Base-by-base conservation (phyloP, 2,329 filamentous ascomycete genomes). In the Aspergillus fructus region DNA sequence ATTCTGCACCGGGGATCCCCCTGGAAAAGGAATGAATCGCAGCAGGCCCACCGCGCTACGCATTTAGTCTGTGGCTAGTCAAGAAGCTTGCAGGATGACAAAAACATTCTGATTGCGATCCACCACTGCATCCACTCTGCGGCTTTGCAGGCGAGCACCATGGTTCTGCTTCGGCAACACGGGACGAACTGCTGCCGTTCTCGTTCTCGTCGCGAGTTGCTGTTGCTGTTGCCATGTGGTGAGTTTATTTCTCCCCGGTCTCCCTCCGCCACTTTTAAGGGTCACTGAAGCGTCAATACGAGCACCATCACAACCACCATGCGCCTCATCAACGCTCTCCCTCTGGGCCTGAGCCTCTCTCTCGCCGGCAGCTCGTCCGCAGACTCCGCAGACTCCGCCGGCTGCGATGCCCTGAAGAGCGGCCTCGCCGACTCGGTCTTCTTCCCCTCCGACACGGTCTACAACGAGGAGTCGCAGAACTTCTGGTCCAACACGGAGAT, bases 401-500 rank as follows among this genome's bases (percentile, higher is more conserved):
- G 66, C 24, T 70, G 68, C 48, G 48, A 48, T 9, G 58, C 60
- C 2, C 58, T 70, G 37, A 47, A 57, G 3, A 49, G 54, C 9
- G 33, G 53, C 13, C 55, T 69, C 27, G 49, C 57, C 2, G 53
- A 61, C 52, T 61, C 62, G 12, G 58, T 70, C 27, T 73, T 70
- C 58, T 56, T 49, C 47, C 63, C 54, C 6, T 55, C 58, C 30
- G 63, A 53, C 42, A 34, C 42, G 3, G 69, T 73, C 5, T 74
- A 73, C 59, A 49, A 65, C 11, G 69, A 70, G 50, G 71, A 74
- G 59, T 54, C 64, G 27, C 58, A 66, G 48, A 59, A 70, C 47
- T 73, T 73, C 61, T 73, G 71, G 71, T 73, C 71, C 12, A 72
- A 72, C 58, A 73, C 70, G 11, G 68, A 74, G 64, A 62, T 71